Evolutionary conservation across 2,329 filamentous ascomycete species (phyloP).

Genomic region (Grosmannia penicillata): DNA sequence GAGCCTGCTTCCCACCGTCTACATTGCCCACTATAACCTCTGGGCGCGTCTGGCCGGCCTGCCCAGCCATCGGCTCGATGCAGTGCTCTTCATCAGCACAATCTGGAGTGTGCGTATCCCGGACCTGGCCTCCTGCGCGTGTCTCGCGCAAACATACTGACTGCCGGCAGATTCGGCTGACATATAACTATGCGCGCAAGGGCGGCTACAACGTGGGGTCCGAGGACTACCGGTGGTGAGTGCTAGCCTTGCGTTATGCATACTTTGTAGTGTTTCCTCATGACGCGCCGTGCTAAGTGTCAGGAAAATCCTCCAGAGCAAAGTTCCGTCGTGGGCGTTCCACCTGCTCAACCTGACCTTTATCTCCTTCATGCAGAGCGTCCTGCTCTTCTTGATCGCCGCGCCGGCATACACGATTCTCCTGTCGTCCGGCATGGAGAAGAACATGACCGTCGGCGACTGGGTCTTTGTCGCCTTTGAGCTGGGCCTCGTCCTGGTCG

Average conservation of each 20-base stretch:
- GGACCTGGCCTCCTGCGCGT: too few species aligned
- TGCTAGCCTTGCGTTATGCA: background rate
- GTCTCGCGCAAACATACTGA: too few species aligned
- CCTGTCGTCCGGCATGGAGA: constrained; percentile 51
- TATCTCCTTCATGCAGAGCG: constrained; percentile 69
- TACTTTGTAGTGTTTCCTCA: too few species aligned
- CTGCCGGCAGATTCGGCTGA: constrained; percentile 52
- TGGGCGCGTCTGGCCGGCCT: constrained; percentile 69
- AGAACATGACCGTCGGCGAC: constrained; percentile 28
- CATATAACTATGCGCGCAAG: constrained; percentile 93
- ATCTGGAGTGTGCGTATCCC: constrained; percentile 60
- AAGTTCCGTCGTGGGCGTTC: constrained; percentile 51
- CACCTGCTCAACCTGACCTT: constrained; percentile 81
- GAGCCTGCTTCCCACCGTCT: constrained; percentile 79
- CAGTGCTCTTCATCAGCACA: constrained; percentile 52
- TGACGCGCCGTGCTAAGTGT: background rate
- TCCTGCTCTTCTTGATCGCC: constrained; percentile 65
- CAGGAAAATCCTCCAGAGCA: constrained; percentile 56
- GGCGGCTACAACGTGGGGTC: constrained; percentile 80
- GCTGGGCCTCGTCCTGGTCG: constrained; percentile 41
- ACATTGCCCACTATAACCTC: constrained; percentile 68
- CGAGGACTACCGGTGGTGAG: constrained; percentile 82
- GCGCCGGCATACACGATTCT: constrained; percentile 71
- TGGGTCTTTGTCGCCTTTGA: constrained; percentile 29
- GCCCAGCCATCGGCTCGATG: constrained; percentile 55